Evolutionary conservation across 441 rosid genomes (phyloP).

Genomic region (Erysimum cheiri): DNA sequence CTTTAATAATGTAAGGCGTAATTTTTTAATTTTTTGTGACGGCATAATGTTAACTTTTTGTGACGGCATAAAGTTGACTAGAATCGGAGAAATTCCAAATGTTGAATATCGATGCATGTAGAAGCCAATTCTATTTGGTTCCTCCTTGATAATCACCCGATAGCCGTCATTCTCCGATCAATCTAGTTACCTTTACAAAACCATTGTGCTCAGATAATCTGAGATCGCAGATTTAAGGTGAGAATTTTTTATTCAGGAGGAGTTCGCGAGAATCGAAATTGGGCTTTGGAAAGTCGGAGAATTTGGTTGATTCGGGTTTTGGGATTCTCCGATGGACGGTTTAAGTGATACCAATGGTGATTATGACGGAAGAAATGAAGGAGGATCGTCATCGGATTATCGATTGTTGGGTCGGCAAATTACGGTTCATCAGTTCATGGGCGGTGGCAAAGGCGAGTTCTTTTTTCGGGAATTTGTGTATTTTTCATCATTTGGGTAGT

Average conservation of each 20-base stretch:
- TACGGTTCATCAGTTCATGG: slow-evolving; percentile 81
- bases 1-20: not conserved
- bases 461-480: not conserved
- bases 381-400: slow-evolving; percentile 47
- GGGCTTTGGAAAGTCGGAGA: not conserved
- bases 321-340: slow-evolving; percentile 52
- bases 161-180: slow-evolving; percentile 29
- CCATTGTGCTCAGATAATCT: slow-evolving; percentile 7
- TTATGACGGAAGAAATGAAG: slow-evolving; percentile 49
- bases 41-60: not conserved
- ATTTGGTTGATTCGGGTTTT: not conserved
- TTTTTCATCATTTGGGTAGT: not conserved
- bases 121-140: slow-evolving; percentile 31
- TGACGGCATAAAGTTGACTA: too few species aligned
- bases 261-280: not conserved
- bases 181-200: not conserved
- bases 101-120: slow-evolving; percentile 36
- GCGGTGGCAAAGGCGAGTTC: slow-evolving; percentile 75
- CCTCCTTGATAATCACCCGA: not conserved
- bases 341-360: slow-evolving; percentile 48
- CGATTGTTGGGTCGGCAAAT: slow-evolving; percentile 71
- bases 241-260: not conserved
- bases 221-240: slow-evolving; percentile 30
- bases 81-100: slow-evolving; percentile 32
- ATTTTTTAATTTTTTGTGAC: not conserved